Base-by-base conservation (phyloP, 2,329 filamentous ascomycete genomes). In the Cyanodermella asteris region DNA sequence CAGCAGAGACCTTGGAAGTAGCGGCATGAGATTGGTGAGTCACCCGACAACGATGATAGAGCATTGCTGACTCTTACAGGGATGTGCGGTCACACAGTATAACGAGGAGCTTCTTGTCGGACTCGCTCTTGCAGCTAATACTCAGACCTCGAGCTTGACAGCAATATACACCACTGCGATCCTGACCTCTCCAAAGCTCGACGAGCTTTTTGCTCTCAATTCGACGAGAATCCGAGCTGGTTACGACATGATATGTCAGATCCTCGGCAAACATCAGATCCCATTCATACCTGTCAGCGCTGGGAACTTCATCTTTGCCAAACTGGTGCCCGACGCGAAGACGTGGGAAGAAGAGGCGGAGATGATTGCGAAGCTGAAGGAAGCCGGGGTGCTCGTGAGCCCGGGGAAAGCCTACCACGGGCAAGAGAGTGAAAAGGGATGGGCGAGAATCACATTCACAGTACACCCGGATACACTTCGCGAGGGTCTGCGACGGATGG, bases 361-460 rank as follows among this genome's bases (percentile, higher is more conserved):
- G 11, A 29, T 37, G 26, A 23, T 38, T 7, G 16, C 14, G 13
- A 30, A 26, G 10, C 20, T 40, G 12, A 36, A 32, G 13, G 30
- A 31, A 5, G 31, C 24, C 3, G 36, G 38, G n/a, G 37, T 43
- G 5, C 10, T 38, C 6, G 36, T 40, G 9, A 32, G 24, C 14
- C 10, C 36, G 1, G 40, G 39, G 10, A 26, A 23, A 19, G 30
- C 26, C 7, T 41, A 36, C 25, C 32, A 36, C 21, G 35, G 26
- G 7, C 31, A 30, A 13, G 31, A 34, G 7, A 28, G 20, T 12
- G 37, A 37, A 13, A 38, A 38, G 22, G 40, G 40, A 3, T 43
- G 40, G 40, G 31, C 27, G n/a, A 27, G 40, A 17, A 22, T 43
- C 14, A 32, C 32, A 4, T 43, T 43, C 29, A 29, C 40, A 2